Evolutionary conservation across 768 basidiomycete genomes (phyloP).

Genomic region (Cytidiella melzeri): DNA sequence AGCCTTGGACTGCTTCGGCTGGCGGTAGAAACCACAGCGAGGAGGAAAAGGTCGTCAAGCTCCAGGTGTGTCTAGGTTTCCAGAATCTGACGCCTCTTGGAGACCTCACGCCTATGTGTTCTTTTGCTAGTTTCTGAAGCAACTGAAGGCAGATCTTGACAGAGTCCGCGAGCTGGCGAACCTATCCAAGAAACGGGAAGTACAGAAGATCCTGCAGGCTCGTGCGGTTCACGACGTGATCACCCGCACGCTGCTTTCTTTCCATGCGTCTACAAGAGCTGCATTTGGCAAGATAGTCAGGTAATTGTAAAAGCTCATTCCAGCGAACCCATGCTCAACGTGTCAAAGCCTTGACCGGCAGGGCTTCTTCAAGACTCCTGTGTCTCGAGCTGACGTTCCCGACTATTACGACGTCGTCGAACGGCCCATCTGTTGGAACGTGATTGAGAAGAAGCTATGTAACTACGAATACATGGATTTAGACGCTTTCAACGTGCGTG

Average conservation of each 20-base stretch:
- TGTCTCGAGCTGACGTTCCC: constrained; percentile 70
- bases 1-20: constrained; percentile 91
- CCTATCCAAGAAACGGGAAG: constrained; percentile 72
- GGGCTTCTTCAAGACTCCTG: constrained; percentile 78
- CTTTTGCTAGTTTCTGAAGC: constrained; percentile 54
- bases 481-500: constrained; percentile 59
- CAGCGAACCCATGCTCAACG: constrained; percentile 7
- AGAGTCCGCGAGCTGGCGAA: constrained; percentile 61
- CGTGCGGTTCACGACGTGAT: constrained; percentile 65
- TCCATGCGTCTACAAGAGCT: constrained; percentile 50
- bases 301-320: constrained; percentile 37
- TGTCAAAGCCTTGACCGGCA: constrained; percentile 59
- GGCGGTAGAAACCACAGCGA: constrained; percentile 62
- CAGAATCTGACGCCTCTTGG: too few relatives aligned
- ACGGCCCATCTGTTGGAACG: constrained; percentile 83
- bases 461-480: constrained; percentile 78
- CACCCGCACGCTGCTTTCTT: constrained; percentile 57
- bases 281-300: constrained; percentile 65
- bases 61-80: constrained; percentile 81
- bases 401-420: constrained; percentile 89
- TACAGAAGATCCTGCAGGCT: constrained; percentile 64
- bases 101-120: too few relatives aligned
- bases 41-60: constrained; percentile 74
- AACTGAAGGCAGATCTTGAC: constrained; percentile 72
- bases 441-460: constrained; percentile 78